Conservation (phyloP, 2,329 filamentous ascomycete species). For the Bipolaris bicolor region DNA sequence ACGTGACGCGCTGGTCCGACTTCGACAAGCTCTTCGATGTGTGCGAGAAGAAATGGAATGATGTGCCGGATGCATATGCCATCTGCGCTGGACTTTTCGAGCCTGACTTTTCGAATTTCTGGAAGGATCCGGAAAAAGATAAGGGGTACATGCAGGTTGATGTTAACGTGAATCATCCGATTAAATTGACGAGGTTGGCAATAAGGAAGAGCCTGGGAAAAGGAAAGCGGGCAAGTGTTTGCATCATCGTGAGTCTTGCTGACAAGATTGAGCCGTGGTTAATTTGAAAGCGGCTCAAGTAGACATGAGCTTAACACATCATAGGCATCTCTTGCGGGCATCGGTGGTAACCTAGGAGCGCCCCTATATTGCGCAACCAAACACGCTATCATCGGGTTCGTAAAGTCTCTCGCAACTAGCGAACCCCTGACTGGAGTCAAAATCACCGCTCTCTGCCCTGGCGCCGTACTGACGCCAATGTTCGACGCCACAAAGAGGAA, state of each 20-base stretch:
- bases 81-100: conserved; percentile 43
- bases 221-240: conserved; percentile 39
- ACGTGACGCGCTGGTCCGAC: conserved; percentile 38
- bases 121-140: conserved; percentile 38
- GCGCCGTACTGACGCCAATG: conserved; percentile 34
- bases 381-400: conserved; percentile 41
- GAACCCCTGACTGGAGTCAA: conserved; percentile 41
- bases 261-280: background rate
- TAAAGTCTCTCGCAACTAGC: conserved; percentile 35
- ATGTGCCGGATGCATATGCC: conserved; percentile 42
- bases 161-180: conserved; percentile 41
- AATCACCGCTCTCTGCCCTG: conserved; percentile 39
- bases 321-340: conserved; percentile 35
- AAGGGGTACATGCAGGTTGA: conserved; percentile 37
- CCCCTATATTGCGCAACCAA: conserved; percentile 43
- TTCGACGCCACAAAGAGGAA: conserved; percentile 29
- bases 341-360: conserved; percentile 33
- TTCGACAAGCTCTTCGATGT: conserved; percentile 32
- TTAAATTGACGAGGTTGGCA: conserved; percentile 40
- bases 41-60: conserved; percentile 38
- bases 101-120: conserved; percentile 39
- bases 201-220: conserved; percentile 34
- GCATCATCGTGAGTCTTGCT: conserved; percentile 37
- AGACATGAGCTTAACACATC: background rate
- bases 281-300: background rate